Base-by-base conservation (phyloP, 2,329 filamentous ascomycete genomes). In the Fulvia fulva region DNA sequence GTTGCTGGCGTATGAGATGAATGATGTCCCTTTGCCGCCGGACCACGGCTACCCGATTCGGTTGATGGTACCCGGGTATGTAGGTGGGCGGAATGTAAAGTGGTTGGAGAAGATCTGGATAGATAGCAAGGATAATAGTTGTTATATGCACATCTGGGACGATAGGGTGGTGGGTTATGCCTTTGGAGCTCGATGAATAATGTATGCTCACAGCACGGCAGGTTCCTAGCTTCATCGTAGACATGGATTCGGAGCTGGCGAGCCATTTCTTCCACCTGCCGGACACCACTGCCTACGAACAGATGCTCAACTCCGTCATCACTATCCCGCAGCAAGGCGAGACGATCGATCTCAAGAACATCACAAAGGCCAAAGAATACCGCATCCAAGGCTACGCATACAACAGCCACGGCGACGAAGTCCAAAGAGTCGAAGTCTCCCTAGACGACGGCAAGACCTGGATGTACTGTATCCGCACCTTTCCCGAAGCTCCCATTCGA, bases 1-100 rank as follows among this genome's bases (percentile, higher is more conserved):
- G 12, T 67, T 82, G 1, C 70, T 83, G 11, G 86, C 86, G 0
- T 88, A 84, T 65, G 71, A 77, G 58, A 78, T 78, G 75, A 77
- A 78, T 52, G 70, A 75, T 57, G 55, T 65, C 5, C 71, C 69
- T 0, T 55, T 78, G 5, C 74, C 74, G 1, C 72, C 75, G 8
- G 75, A 77, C 53, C 76, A 78, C 63, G 76, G 76, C 1, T 77
- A 74, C 61, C 76, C 76, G 1, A 59, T 78, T 2, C 71, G 76
- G 16, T 28, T 76, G 7, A 64, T 78, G 7, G 70, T 78, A 25
- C 76, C 76, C 12, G 76, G 76, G 8, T 76, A 71, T 51, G 72
- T 77, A 6, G 76, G 76, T 1, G 76, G 71, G 8, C 62, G 76
- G 43, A 72, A 69, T 28, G 71, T 78, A 2, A 78, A 78, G 60